phyloP scores from a whole-genome alignment of 495 filamentous ascomycete species.

The Darksidea phi region DNA sequence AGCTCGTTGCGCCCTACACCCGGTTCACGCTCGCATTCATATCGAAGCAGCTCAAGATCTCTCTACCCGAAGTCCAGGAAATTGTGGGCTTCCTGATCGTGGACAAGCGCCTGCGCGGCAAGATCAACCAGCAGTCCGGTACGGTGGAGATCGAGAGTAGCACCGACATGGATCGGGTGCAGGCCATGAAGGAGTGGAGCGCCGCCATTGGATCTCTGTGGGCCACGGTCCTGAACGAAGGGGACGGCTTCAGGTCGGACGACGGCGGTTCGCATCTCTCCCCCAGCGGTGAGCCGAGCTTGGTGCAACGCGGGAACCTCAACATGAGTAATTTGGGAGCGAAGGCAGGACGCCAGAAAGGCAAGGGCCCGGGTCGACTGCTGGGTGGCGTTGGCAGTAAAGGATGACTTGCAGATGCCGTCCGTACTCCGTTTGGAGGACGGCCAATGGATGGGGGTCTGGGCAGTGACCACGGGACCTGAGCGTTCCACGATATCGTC shows the following conservation, averaged over 20 bases:
- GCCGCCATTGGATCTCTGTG: slow-evolving; percentile 58
- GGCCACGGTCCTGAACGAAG: slow-evolving; percentile 43
- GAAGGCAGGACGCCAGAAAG: slow-evolving; percentile 25
- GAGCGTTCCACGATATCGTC: slow-evolving; percentile 33
- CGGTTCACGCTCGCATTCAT: slow-evolving; percentile 85
- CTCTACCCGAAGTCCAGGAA: slow-evolving; percentile 81
- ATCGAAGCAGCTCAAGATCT: slow-evolving; percentile 79
- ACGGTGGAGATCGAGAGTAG: slow-evolving; percentile 76
- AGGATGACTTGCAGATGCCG: slow-evolving; percentile 35
- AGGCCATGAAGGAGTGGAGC: slow-evolving; percentile 72
- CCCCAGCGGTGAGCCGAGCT: slow-evolving; percentile 17
- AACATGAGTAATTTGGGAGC: slow-evolving; percentile 18
- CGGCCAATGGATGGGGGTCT: slow-evolving; percentile 21
- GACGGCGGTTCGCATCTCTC: slow-evolving; percentile 36
- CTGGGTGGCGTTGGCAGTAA: slow-evolving; percentile 32
- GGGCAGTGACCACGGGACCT: slow-evolving; percentile 22
- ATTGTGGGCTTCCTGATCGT: slow-evolving; percentile 92
- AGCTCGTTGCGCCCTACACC: slow-evolving; percentile 91
- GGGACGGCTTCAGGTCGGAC: slow-evolving; percentile 46
- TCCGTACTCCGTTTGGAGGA: slow-evolving; percentile 8
- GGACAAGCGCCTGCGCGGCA: slow-evolving; percentile 78
- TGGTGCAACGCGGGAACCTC: slow-evolving; percentile 17
- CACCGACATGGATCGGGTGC: slow-evolving; percentile 70
- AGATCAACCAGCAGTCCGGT: slow-evolving; percentile 84
- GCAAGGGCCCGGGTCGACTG: slow-evolving; percentile 32